Evolutionary conservation across 1,284 basidiomycete species (phyloP).

Genomic region (Fomitopsis pinicola): DNA sequence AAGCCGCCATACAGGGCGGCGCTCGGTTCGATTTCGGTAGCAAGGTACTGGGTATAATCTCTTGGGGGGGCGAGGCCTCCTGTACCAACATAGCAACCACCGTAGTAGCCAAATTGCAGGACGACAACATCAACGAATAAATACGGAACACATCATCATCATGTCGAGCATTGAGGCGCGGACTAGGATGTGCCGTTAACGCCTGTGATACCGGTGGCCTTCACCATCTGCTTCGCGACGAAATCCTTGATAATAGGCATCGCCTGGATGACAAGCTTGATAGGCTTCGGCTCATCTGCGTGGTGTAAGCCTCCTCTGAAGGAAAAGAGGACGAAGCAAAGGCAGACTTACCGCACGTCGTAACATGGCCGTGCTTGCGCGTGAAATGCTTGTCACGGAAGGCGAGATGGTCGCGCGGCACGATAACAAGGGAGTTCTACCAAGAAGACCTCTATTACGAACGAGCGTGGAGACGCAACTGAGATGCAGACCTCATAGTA

Average conservation of each 20-base stretch:
- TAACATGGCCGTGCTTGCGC: constrained; percentile 57
- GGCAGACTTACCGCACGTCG: constrained; percentile 45
- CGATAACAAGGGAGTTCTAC: constrained; percentile 63
- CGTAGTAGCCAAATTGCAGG: neutral
- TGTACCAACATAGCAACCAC: constrained; percentile 15
- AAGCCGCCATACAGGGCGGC: no score
- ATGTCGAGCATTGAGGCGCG: no score
- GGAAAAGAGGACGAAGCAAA: neutral
- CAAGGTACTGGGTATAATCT: constrained; percentile 45
- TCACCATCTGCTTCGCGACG: constrained; percentile 25
- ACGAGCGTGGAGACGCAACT: neutral
- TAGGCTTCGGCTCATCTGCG: constrained; percentile 55
- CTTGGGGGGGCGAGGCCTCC: constrained; percentile 23
- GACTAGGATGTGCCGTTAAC: neutral
- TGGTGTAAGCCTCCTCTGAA: neutral
- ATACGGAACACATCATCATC: neutral
- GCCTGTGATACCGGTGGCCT: neutral
- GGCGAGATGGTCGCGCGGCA: constrained; percentile 54
- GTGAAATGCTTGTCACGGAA: constrained; percentile 48
- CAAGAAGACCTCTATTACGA: constrained; percentile 3
- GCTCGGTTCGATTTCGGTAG: constrained; percentile 32
- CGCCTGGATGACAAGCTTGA: constrained; percentile 56
- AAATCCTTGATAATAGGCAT: constrained; percentile 57
- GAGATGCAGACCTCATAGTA: constrained; percentile 49
- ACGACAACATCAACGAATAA: neutral